These are phyloP conservation scores for Lactarius hengduanensis DNA, from an alignment of 768 basidiomycete genomes.

Conservation along the genomic window DNA sequence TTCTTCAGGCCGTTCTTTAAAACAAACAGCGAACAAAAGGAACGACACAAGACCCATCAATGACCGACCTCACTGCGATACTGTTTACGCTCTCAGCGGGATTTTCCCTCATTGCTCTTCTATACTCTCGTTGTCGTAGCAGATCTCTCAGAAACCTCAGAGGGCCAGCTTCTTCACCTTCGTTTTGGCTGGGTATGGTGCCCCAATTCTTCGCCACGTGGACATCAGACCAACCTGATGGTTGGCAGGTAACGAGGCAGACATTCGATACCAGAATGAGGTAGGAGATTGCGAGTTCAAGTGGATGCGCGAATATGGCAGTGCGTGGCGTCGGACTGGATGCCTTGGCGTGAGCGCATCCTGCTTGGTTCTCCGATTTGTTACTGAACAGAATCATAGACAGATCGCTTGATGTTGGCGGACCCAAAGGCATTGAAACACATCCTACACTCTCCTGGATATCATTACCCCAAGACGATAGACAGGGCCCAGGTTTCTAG, in stretches of 20 bases:
- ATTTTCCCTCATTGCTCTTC: neutral
- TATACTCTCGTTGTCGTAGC: neutral
- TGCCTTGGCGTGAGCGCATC: slow-evolving; percentile 28
- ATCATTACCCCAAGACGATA: slow-evolving; percentile 27
- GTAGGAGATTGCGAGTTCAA: slow-evolving; percentile 30
- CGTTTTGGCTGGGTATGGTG: neutral
- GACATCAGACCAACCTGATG: neutral
- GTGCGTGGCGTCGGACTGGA: slow-evolving; percentile 27
- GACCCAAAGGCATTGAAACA: slow-evolving; percentile 32
- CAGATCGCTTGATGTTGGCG: neutral
- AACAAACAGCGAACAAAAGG: too few species aligned
- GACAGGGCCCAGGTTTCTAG: slow-evolving; percentile 18
- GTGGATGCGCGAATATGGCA: slow-evolving; percentile 30
- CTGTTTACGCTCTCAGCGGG: neutral
- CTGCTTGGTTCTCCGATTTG: neutral
- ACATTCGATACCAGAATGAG: slow-evolving; percentile 12
- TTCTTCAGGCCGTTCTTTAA: too few species aligned
- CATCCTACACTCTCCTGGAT: slow-evolving; percentile 34
- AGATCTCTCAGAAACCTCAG: neutral
- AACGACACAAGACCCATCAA: neutral
- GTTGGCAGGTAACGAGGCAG: neutral
- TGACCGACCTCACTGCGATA: neutral
- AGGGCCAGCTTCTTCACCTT: neutral
- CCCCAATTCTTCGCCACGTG: neutral
- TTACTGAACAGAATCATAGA: slow-evolving; percentile 21